A percentile compares a stretch with the other conserved stretches of the same genome.
phyloP scores from a whole-genome alignment of 345 rosid genomes.

The Acer yangbiense region DNA sequence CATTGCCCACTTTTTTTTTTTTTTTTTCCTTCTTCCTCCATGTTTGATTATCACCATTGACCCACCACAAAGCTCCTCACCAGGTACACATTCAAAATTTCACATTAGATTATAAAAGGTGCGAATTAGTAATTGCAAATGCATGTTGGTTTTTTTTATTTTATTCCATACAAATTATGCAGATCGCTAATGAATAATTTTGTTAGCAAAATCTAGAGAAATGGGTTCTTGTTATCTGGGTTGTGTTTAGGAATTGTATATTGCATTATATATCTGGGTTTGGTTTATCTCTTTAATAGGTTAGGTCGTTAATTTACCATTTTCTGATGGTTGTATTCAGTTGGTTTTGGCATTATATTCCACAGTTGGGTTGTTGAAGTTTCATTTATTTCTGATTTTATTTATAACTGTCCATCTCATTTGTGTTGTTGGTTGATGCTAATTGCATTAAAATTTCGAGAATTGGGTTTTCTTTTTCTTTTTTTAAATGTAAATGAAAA shows the following conservation, averaged over 20 bases:
- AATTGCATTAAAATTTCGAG: not conserved
- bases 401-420: not conserved
- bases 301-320: slow-evolving; percentile 7
- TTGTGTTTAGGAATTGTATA: not conserved
- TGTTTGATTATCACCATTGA: not conserved
- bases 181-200: not conserved
- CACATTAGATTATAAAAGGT: not conserved
- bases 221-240: slow-evolving; percentile 2
- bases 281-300: slow-evolving; percentile 9
- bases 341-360: slow-evolving; percentile 21
- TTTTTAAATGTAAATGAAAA: not conserved
- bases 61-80: slow-evolving; percentile 12
- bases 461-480: not conserved
- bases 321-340: not conserved
- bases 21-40: not conserved
- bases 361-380: slow-evolving; percentile 15
- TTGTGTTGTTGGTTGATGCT: slow-evolving; percentile 1
- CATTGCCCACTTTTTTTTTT: not conserved
- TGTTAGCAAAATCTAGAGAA: slow-evolving; percentile 4
- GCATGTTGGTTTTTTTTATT: not conserved
- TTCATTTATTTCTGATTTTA: slow-evolving; percentile 3
- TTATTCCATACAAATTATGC: not conserved
- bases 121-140: not conserved
- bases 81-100: slow-evolving; percentile 19
- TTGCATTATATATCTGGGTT: not conserved